Conservation (phyloP, 2,329 filamentous ascomycete genomes). For the Pseudogymnoascus verrucosus region DNA sequence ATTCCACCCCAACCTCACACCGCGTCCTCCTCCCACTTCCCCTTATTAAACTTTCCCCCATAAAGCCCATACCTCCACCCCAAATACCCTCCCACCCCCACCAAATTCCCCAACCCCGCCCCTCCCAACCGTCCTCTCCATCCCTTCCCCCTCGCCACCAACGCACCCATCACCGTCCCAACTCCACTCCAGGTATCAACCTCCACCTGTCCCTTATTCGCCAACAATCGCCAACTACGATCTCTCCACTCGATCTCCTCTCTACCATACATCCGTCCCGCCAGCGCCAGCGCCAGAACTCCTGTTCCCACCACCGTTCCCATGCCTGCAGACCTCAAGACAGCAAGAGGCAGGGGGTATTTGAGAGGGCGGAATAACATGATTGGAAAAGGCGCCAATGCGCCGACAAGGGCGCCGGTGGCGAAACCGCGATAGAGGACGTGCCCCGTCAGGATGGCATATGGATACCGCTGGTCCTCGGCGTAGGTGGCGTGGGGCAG, state of each 20-base stretch:
- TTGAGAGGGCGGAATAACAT: neutral
- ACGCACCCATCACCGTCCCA: constrained; percentile 33
- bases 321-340: constrained; percentile 39
- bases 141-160: constrained; percentile 28
- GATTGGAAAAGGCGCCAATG: constrained; percentile 12
- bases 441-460: constrained; percentile 50
- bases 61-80: too few species aligned
- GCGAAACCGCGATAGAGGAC: constrained; percentile 49
- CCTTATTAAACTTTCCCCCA: too few species aligned
- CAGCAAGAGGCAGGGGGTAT: constrained; percentile 25
- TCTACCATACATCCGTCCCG: constrained; percentile 44
- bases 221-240: constrained; percentile 52
- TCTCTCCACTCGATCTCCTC: constrained; percentile 58
- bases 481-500: constrained; percentile 47
- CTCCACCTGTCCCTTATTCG: constrained; percentile 48
- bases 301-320: constrained; percentile 39
- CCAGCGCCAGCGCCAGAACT: constrained; percentile 36
- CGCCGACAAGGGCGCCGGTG: constrained; percentile 42
- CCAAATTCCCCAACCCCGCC: constrained; percentile 40
- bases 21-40: too few species aligned
- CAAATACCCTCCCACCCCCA: too few species aligned
- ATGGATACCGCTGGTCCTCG: constrained; percentile 52
- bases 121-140: constrained; percentile 38
- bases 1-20: too few species aligned
- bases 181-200: constrained; percentile 47